These are phyloP conservation scores for Geranium brycei DNA, from an alignment of 345 rosid species.

Conservation along the genomic window DNA sequence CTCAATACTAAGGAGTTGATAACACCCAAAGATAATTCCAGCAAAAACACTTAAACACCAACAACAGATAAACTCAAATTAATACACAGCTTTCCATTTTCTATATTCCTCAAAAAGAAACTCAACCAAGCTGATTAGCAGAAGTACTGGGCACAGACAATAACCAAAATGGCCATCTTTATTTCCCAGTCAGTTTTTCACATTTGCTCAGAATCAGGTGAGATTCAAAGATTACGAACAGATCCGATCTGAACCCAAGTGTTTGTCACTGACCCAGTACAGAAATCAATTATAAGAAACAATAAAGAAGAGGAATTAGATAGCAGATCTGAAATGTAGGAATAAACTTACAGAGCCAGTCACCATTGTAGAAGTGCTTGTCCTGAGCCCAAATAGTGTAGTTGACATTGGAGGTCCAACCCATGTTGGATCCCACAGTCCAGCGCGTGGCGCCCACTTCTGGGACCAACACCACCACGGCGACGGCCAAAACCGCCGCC, in stretches of 20 bases:
- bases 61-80: not conserved
- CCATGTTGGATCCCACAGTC: constrained; percentile 49
- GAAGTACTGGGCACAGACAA: not conserved
- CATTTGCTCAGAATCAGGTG: too few species aligned
- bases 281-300: constrained; percentile 20
- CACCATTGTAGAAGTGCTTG: constrained; percentile 78
- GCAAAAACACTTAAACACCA: not conserved
- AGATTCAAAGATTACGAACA: not conserved
- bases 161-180: not conserved
- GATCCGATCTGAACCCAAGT: not conserved
- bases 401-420: constrained; percentile 64
- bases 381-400: constrained; percentile 71
- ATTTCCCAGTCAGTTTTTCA: not conserved
- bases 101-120: not conserved
- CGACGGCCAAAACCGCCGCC: constrained; percentile 16
- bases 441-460: constrained; percentile 28
- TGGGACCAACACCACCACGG: constrained; percentile 20
- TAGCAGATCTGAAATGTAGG: not conserved
- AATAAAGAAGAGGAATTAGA: not conserved
- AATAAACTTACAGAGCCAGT: constrained; percentile 74
- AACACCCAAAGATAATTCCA: not conserved
- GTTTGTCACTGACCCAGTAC: not conserved
- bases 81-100: not conserved
- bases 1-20: not conserved
- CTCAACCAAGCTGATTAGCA: not conserved